Base-by-base conservation (phyloP, 805 yeast genomes). In the Lipomyces oligophaga region DNA sequence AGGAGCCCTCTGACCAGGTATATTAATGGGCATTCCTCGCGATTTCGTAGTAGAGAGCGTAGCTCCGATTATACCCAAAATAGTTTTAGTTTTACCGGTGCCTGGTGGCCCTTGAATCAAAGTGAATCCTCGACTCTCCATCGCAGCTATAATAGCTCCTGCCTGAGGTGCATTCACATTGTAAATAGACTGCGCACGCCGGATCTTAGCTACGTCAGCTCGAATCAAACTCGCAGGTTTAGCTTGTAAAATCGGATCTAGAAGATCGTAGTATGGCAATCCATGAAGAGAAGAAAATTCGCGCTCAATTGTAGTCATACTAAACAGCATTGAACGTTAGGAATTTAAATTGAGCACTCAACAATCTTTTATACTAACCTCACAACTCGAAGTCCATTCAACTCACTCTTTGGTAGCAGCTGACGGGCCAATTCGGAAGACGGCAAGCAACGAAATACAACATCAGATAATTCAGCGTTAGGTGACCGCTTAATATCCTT, bases 31-130 rank as follows among this genome's bases (percentile, higher is more conserved):
- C 2, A 42, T 39, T 8, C 60, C 58, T n/a, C 51, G 45, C 4
- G 47, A 22, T 31, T 57, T 54, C 1, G 52, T 35, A 69, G 4
- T 64, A 2, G 66, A 60, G 43, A 70, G 52, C 27, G 80, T 78
- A 45, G 87, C 79, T 0, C 97, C 96, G 26, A 90, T 77, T 40
- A 90, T 81, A 20, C 97, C 97, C 36, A 93, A 64, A 67, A 94
- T 93, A 0, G 99, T 93, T 63, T 90, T 94, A 1, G 99, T 94
- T 64, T 93, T 93, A 71, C 99, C 99, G 5, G 97, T 26, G 11
- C 13, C 13, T 13, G 30, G 8, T 26, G 13, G 30, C 60, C 97
- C 99, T 67, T 93, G 98, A 64, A 93, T 89, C 43, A 93, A 71
- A 0, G 94, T 81, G 61, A 93, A 87, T 0, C 98, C 99, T 1